Evolutionary conservation across 202 grass and related monocot species (phyloP).

Genomic region (Musa balbisiana): DNA sequence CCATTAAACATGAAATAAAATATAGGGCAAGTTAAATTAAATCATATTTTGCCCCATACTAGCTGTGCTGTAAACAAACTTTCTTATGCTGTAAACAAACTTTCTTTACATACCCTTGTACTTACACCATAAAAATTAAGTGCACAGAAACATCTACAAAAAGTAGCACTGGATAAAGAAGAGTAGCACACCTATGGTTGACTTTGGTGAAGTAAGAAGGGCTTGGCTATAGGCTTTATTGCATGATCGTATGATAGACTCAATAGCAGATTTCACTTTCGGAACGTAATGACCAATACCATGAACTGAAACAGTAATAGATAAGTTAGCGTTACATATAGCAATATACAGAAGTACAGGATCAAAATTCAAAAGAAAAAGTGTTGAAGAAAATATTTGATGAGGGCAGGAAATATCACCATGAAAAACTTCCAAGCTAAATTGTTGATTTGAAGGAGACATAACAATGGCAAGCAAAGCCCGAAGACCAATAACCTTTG

Average conservation of each 20-base stretch:
- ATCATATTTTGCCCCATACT: too few relatives aligned
- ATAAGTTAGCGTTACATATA: constrained; percentile 17
- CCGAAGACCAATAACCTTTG: constrained; percentile 91
- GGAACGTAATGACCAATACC: constrained; percentile 73
- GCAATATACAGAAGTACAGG: background rate
- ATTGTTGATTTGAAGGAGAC: constrained; percentile 79
- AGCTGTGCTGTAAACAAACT: too few relatives aligned
- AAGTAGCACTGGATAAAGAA: constrained; percentile 1
- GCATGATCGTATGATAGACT: constrained; percentile 80
- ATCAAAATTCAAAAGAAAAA: constrained; percentile 15
- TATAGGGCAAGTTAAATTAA: too few relatives aligned
- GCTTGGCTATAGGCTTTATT: constrained; percentile 91
- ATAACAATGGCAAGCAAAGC: constrained; percentile 84
- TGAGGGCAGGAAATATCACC: constrained; percentile 27
- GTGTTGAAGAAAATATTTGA: constrained; percentile 10
- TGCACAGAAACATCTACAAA: background rate
- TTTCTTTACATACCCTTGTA: background rate
- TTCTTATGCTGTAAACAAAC: too few relatives aligned
- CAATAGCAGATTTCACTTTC: constrained; percentile 94
- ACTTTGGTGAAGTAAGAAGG: constrained; percentile 81
- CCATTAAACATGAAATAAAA: too few relatives aligned
- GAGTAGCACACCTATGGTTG: constrained; percentile 64
- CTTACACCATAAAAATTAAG: background rate
- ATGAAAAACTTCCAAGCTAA: constrained; percentile 76
- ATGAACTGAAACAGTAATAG: constrained; percentile 36